Base-by-base conservation (phyloP, 2,329 filamentous ascomycete species). In the Fusarium mundagurra region DNA sequence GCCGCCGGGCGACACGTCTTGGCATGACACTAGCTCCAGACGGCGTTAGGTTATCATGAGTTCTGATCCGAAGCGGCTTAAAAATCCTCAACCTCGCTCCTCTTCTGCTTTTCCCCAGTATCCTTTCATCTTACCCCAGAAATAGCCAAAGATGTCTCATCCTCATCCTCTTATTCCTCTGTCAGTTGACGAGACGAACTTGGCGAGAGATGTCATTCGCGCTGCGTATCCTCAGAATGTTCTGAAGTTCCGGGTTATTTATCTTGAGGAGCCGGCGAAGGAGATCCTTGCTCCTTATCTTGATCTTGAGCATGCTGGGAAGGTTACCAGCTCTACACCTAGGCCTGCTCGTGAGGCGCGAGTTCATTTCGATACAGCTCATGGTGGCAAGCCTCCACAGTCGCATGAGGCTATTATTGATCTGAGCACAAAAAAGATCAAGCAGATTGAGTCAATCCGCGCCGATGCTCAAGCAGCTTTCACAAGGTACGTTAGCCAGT, bases 21-120 rank as follows among this genome's bases (percentile, higher is more conserved):
- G 33, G 50, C 50, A 54, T 54, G 50, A 27, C 33, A 54, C 33
- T 53, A 53, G 33, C n/a, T 36, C 0, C 12, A 20, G n/a, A 14
- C 22, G 13, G 33, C 9, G n/a, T 53, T 5, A 53, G 18, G 18
- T 27, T 53, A 53, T 53, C 33, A 27, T 53, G 13, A 36, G 18
- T 27, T 36, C 33, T 22, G 4, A 0, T 53, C 20, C 2, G 3
- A 53, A 17, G 50, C 50, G 33, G 18, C 33, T 53, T 38, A 38
- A 38, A 53, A 53, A 22, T 53, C 9, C 50, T 24, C 33, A 17
- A 54, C 33, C 29, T 14, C 50, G n/a, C 18, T 22, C n/a, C 3
- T 17, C 13, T 2, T 38, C 9, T 6, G 6, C 0, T 13, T 1
- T 27, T 27, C 12, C 31, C 6, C 48, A 6, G 3, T 6, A 14